phyloP scores from a whole-genome alignment of 768 basidiomycete genomes.

The Crassisporium funariophilum region DNA sequence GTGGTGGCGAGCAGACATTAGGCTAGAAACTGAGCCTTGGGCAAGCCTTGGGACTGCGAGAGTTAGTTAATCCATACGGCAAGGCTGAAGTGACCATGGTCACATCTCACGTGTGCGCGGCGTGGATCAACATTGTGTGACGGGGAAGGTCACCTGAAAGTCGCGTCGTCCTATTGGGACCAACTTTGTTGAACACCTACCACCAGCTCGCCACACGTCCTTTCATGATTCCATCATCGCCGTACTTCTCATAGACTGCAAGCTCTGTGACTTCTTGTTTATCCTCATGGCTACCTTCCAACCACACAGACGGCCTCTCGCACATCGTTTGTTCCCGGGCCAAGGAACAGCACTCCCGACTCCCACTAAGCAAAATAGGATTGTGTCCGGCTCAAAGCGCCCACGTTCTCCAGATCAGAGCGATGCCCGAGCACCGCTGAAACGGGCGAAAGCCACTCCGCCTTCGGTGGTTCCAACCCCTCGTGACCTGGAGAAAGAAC shows the following conservation, averaged over 20 bases:
- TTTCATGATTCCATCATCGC: too few relatives aligned
- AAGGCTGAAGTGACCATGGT: slow-evolving; percentile 8
- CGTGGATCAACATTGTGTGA: slow-evolving; percentile 6
- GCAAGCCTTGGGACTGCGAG: slow-evolving; percentile 3
- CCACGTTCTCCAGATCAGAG: slow-evolving; percentile 29
- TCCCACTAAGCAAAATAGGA: slow-evolving; percentile 16
- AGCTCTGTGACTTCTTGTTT: slow-evolving; percentile 17
- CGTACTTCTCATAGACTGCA: background rate
- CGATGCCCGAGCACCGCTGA: slow-evolving; percentile 13
- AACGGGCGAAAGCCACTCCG: slow-evolving; percentile 22
- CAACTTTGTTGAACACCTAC: too few relatives aligned
- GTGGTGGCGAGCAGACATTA: slow-evolving; percentile 54
- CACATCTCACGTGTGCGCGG: slow-evolving; percentile 30
- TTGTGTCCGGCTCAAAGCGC: slow-evolving; percentile 28
- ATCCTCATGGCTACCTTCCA: slow-evolving; percentile 19
- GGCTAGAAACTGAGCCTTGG: slow-evolving; percentile 43
- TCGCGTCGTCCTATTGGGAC: slow-evolving; percentile 11
- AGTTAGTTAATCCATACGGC: slow-evolving; percentile 4
- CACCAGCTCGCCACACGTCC: too few relatives aligned
- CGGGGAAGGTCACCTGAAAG: slow-evolving; percentile 18
- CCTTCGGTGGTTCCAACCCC: background rate
- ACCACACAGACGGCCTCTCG: slow-evolving; percentile 20
- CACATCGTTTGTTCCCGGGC: slow-evolving; percentile 20
- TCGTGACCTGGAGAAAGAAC: slow-evolving; percentile 40
- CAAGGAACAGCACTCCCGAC: slow-evolving; percentile 14